A percentile compares a stretch with the other conserved stretches of the same genome.
These are phyloP conservation scores for Cyberlindnera euphorbiae DNA, from an alignment of 805 yeast species.

Conservation along the genomic window DNA sequence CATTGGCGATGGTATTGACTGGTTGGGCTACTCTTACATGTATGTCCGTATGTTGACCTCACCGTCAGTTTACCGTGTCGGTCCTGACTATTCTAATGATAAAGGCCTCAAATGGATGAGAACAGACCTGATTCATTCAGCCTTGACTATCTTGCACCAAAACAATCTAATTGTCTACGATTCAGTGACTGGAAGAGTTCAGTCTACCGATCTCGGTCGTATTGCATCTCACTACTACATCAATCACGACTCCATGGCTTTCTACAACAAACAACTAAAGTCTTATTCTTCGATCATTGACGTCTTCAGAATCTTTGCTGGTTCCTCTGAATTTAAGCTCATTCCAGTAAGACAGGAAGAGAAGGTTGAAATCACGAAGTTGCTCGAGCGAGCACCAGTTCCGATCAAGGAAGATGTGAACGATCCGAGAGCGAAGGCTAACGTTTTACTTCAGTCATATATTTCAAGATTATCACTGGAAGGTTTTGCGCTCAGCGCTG, in stretches of 20 bases:
- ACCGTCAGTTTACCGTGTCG: slow-evolving; percentile 73
- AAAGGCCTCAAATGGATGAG: slow-evolving; percentile 46
- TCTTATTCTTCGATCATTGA: slow-evolving; percentile 70
- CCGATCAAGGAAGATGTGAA: slow-evolving; percentile 72
- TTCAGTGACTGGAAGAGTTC: slow-evolving; percentile 39
- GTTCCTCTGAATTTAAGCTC: slow-evolving; percentile 79
- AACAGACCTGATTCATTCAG: slow-evolving; percentile 70
- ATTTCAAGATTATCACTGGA: slow-evolving; percentile 73
- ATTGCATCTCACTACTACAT: slow-evolving; percentile 88
- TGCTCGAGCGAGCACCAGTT: slow-evolving; percentile 74
- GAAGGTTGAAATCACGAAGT: slow-evolving; percentile 59
- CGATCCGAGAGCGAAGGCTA: slow-evolving; percentile 75
- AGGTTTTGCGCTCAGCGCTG: slow-evolving; percentile 89
- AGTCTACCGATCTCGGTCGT: slow-evolving; percentile 67
- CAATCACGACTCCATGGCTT: slow-evolving; percentile 63
- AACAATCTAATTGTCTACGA: slow-evolving; percentile 61
- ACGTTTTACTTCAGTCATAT: slow-evolving; percentile 76
- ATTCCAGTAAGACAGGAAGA: slow-evolving; percentile 88
- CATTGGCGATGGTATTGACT: slow-evolving; percentile 63
- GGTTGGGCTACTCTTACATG: slow-evolving; percentile 79
- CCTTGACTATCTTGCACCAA: slow-evolving; percentile 52
- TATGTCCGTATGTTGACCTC: slow-evolving; percentile 72
- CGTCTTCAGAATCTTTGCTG: slow-evolving; percentile 67
- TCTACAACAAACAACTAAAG: slow-evolving; percentile 56
- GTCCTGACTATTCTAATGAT: slow-evolving; percentile 56